A percentile compares a stretch with the other conserved stretches of the same genome.
Conservation (phyloP, 345 rosid species). For the Boechera stricta region DNA sequence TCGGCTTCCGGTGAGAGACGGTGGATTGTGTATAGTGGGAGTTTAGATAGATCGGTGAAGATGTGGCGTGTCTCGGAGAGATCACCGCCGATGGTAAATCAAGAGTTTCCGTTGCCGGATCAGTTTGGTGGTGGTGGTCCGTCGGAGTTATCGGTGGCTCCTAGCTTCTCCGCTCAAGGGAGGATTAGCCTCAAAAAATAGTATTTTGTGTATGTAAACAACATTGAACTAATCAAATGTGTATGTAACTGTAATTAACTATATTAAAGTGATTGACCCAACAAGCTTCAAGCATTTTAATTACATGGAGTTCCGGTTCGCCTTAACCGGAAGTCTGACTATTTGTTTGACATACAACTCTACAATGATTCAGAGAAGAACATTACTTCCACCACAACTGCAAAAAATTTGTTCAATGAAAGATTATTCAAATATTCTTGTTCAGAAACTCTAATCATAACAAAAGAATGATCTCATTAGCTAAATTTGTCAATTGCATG, state of each 20-base stretch:
- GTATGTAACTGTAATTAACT: neutral
- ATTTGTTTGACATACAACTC: neutral
- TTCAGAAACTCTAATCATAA: neutral
- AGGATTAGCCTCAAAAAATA: conserved; percentile 47
- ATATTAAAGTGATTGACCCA: neutral
- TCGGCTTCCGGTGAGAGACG: conserved; percentile 50
- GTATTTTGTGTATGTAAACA: neutral
- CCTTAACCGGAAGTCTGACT: neutral
- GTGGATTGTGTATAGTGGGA: conserved; percentile 93
- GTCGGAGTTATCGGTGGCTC: conserved; percentile 35
- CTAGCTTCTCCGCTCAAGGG: conserved; percentile 53
- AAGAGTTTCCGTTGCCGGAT: conserved; percentile 14
- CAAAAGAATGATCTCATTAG: neutral
- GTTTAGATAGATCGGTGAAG: conserved; percentile 88
- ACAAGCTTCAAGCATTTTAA: neutral
- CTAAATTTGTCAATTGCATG: no score
- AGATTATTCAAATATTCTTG: neutral
- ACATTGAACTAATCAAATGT: neutral
- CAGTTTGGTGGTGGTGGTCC: conserved; percentile 18
- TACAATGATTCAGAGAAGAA: neutral
- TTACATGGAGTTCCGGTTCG: neutral
- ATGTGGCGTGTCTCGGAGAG: conserved; percentile 84
- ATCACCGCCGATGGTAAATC: conserved; percentile 49
- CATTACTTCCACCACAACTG: neutral
- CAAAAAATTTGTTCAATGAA: neutral